Base-by-base conservation (phyloP, 129 eudicot genomes). In the Artemisia annua region DNA sequence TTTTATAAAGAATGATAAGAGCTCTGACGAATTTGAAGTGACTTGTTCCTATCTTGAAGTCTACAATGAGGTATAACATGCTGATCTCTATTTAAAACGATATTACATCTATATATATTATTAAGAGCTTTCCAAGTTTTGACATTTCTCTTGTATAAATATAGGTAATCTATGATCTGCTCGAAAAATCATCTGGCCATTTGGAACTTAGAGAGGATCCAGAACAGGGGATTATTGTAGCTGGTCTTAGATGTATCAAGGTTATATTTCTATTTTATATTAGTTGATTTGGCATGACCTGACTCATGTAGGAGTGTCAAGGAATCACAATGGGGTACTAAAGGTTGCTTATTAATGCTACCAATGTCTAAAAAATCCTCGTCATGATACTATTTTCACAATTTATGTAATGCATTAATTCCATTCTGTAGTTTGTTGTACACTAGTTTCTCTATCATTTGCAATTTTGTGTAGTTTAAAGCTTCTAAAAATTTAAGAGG, bases 141-240 rank as follows among this genome's bases (percentile, higher is more conserved):
- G 24, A 11, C 18, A 11, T 52, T 63, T 19, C 14, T 20, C 49
- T 75, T 66, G n/a, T 73, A 72, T 72, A 57, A n/a, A 54, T 75
- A 75, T 88, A 92, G 98, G 98, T 92, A 56, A 92, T 92, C 78
- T 92, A 92, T 79, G 98, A 92, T 87, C 83, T 92, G 66, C 98
- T 92, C 79, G 98, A 89, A 82, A 87, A 86, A 62, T 87, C 98
- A 66, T 92, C 96, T 30, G 98, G 96, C 24, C 95, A 92, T 78
- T 87, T 92, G 88, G 98, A 89, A 75, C 96, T 92, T 67, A 87
- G 98, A 85, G 98, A 92, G 86, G 96, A 92, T 75, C 98, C 98
- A 6, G 92, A 80, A 71, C 87, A 87, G 79, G 98, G 98, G 61
- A 90, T 92, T 48, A 43, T 79, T 80, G 95, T 92, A 56, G 88